A percentile compares a stretch with the other conserved stretches of the same genome.
Evolutionary conservation across 331 rosid species (phyloP).

Genomic region (Rhamnella rubrinervis): DNA sequence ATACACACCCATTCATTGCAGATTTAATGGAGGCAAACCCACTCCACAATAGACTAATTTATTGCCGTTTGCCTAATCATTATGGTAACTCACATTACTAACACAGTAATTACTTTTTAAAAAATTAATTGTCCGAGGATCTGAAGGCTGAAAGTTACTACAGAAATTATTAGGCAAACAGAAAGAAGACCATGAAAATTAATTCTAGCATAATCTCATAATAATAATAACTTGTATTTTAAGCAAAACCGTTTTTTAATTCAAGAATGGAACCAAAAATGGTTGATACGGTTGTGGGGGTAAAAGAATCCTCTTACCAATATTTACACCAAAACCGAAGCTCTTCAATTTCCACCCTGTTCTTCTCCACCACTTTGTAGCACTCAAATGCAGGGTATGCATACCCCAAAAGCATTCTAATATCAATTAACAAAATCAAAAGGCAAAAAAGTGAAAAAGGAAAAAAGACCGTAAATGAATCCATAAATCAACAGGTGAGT

Average conservation of each 20-base stretch:
- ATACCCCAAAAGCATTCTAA: slow-evolving; percentile 76
- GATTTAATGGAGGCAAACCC: neutral
- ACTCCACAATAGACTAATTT: slow-evolving; percentile 12
- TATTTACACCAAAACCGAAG: slow-evolving; percentile 97
- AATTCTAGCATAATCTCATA: no score
- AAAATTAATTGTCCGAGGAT: no score
- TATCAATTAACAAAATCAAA: neutral
- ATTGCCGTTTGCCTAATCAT: neutral
- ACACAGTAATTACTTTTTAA: no score
- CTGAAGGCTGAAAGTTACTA: no score
- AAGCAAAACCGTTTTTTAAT: neutral
- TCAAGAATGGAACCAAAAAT: neutral
- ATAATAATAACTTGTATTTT: neutral
- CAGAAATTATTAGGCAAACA: no score
- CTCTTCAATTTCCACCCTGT: slow-evolving; percentile 58
- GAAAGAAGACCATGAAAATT: no score
- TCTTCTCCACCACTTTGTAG: slow-evolving; percentile 66
- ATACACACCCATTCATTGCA: neutral
- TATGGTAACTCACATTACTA: neutral
- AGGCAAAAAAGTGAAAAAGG: neutral
- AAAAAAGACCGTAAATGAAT: neutral
- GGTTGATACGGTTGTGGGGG: neutral
- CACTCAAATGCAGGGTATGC: slow-evolving; percentile 96
- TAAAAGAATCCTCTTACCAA: slow-evolving; percentile 45
- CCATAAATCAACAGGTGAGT: neutral